phyloP scores from a whole-genome alignment of 2,329 filamentous ascomycete genomes.

The Ascochyta clinopodiicola region DNA sequence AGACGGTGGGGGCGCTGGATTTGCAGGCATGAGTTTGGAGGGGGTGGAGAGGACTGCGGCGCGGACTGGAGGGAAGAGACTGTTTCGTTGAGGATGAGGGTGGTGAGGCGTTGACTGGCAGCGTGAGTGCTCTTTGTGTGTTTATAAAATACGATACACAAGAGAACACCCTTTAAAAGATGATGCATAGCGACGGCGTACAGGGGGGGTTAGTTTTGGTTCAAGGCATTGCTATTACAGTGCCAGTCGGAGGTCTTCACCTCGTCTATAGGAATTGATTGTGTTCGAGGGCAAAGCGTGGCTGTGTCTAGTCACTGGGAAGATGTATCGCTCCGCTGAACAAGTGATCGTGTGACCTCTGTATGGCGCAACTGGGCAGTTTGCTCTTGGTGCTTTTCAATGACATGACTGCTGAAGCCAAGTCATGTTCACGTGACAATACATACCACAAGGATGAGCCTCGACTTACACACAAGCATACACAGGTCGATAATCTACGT shows the following conservation, averaged over 20 bases:
- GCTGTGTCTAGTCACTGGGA: too few species aligned
- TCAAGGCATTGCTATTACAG: neutral
- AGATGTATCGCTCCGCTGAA: too few species aligned
- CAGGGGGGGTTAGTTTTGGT: neutral
- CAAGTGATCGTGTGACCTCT: too few species aligned
- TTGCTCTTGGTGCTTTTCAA: too few species aligned
- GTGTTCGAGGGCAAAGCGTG: too few species aligned
- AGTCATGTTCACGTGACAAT: too few species aligned
- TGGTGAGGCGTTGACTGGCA: neutral
- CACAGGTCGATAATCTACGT: too few species aligned
- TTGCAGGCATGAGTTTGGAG: conserved; percentile 58
- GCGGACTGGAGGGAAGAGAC: conserved; percentile 53
- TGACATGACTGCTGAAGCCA: too few species aligned
- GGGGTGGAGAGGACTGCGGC: conserved; percentile 54
- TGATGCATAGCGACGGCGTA: conserved; percentile 17
- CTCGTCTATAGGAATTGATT: too few species aligned
- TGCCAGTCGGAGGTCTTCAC: neutral
- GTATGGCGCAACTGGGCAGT: too few species aligned
- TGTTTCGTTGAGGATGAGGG: conserved; percentile 49
- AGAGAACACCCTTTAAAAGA: neutral
- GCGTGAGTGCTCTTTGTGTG: neutral
- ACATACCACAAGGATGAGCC: too few species aligned
- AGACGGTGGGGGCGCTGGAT: conserved; percentile 66
- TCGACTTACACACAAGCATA: too few species aligned
- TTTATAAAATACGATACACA: neutral